Evolutionary conservation across 179 eudicot species (phyloP).

Genomic region (Beta macrorhiza): DNA sequence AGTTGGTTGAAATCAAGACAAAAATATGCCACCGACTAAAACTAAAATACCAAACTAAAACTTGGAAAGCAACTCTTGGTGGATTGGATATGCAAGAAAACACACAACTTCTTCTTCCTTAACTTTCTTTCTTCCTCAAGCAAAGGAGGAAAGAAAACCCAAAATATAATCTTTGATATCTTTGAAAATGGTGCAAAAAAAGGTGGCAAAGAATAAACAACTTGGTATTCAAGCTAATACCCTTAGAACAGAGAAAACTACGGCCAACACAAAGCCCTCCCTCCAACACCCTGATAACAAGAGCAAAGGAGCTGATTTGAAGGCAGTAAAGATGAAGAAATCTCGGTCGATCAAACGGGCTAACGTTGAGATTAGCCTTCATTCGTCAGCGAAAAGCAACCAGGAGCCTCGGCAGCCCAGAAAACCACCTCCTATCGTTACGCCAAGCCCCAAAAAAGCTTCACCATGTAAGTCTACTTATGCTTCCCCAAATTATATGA

Average conservation of each 20-base stretch:
- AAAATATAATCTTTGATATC: slow-evolving; percentile 16
- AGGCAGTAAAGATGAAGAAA: slow-evolving; percentile 62
- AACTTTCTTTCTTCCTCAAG: slow-evolving; percentile 17
- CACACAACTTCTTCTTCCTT: slow-evolving; percentile 17
- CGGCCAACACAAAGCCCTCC: slow-evolving; percentile 30
- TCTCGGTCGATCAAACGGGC: slow-evolving; percentile 52
- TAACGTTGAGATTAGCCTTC: slow-evolving; percentile 28
- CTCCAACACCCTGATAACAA: slow-evolving; percentile 33
- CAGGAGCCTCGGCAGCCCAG: slow-evolving; percentile 30
- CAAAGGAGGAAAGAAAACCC: slow-evolving; percentile 26
- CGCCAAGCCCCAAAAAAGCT: slow-evolving; percentile 29
- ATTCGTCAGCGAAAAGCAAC: slow-evolving; percentile 16
- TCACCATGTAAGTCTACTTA: slow-evolving; percentile 18
- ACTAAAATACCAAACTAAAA: slow-evolving; percentile 7
- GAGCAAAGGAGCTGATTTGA: slow-evolving; percentile 45
- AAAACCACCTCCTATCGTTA: slow-evolving; percentile 32
- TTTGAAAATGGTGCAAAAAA: slow-evolving; percentile 77
- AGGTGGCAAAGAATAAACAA: slow-evolving; percentile 39
- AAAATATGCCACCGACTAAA: slow-evolving; percentile 21
- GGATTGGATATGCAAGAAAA: slow-evolving; percentile 14
- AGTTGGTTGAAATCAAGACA: slow-evolving; percentile 33
- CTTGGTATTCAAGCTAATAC: slow-evolving; percentile 43
- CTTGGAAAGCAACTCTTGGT: slow-evolving; percentile 12
- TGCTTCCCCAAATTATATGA: slow-evolving; percentile 70
- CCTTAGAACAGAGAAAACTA: slow-evolving; percentile 40